Base-by-base conservation (phyloP, 495 filamentous ascomycete species). In the Pyrenula massariospora region DNA sequence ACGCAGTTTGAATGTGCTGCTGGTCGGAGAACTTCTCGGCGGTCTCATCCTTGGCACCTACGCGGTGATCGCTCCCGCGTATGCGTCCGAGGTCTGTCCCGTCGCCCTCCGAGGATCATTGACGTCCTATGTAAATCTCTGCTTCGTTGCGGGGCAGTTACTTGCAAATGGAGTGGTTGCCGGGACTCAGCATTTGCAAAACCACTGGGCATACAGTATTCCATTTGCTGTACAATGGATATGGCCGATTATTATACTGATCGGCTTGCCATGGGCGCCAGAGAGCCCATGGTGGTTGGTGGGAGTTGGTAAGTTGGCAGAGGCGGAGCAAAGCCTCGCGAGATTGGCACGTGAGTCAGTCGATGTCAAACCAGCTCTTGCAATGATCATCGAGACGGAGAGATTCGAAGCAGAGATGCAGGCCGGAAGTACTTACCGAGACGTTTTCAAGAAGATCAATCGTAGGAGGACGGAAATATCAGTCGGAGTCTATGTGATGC, bases 251-350 rank as follows among this genome's bases (percentile, higher is more conserved):
- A 21, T 63, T 25, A 70, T 79, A 54, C 58, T 72, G 1, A 25
- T 67, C 22, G 61, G 73, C 0, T 57, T 77, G 2, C 65, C 58
- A n/a, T 70, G 79, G 42, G 70, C 71, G 42, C 78, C 74, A 2
- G 76, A 80, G 54, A 73, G 72, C 10, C 73, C 77, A 2, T 78
- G 73, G 66, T 76, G 74, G 68, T 65, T 79, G 8, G 71, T 73
- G 23, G 66, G 70, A 8, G 68, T 71, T 47, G 72, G 66, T 15
- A 66, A 66, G 24, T 53, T 71, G 21, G 73, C 76, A 8, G 69
- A 71, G 0, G 77, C 77, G 11, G 56, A 58, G 0, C 12, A 19
- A 0, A 65, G 73, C 0, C 65, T 77, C 19, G 57, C 61, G 12
- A 68, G 74, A 15, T 69, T 77, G 20, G 65, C 66, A 22, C 52